A percentile compares a stretch with the other conserved stretches of the same genome.
phyloP scores from a whole-genome alignment of 208 protist genomes.

The Trypanosomatidae sp. region DNA sequence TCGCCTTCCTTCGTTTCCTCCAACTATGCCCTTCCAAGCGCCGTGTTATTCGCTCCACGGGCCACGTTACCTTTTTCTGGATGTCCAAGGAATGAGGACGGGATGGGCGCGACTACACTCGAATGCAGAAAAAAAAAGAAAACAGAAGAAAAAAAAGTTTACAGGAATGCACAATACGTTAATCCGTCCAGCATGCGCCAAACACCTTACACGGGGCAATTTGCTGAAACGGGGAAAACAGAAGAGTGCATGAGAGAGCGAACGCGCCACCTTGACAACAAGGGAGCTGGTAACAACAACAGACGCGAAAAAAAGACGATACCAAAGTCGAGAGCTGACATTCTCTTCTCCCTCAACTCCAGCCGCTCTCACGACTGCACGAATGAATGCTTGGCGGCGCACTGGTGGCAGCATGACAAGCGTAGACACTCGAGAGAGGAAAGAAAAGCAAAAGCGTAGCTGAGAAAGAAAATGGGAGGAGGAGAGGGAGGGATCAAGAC shows the following conservation, averaged over 20 bases:
- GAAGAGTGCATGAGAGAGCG: neutral
- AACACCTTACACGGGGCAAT: neutral
- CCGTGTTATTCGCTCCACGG: neutral
- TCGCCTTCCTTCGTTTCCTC: neutral
- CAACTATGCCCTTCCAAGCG: neutral
- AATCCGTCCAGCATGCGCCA: neutral
- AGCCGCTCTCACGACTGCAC: neutral
- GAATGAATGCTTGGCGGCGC: neutral
- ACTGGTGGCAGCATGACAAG: neutral
- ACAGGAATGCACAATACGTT: neutral
- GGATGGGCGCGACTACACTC: neutral
- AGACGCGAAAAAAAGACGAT: neutral
- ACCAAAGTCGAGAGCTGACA: neutral
- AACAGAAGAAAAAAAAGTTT: neutral
- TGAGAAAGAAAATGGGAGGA: neutral
- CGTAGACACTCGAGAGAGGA: neutral
- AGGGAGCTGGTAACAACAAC: neutral
- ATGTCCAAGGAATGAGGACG: neutral
- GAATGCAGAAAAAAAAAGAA: neutral
- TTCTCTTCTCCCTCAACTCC: neutral
- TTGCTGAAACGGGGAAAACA: neutral
- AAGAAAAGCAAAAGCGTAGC: neutral
- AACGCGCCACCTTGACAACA: neutral
- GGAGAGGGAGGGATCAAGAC: neutral
- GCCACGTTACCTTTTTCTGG: neutral